Evolutionary conservation across 1,139 yeast species (phyloP).

Genomic region (Yamadazyma oceani): DNA sequence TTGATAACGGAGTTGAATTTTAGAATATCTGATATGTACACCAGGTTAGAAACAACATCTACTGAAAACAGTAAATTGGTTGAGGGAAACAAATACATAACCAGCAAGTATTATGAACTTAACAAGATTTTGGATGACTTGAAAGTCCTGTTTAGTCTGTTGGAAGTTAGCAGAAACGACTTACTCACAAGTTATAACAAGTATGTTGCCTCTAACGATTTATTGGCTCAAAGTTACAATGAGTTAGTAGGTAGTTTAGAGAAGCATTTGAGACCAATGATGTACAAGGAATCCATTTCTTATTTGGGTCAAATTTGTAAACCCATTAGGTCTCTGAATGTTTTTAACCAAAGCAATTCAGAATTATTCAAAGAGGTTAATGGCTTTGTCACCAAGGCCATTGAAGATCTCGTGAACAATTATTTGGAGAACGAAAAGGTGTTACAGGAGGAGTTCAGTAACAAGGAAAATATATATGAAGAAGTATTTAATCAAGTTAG

Average conservation of each 20-base stretch:
- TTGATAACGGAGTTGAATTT: not conserved
- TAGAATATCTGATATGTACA: not conserved
- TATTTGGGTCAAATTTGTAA: slow-evolving; percentile 16
- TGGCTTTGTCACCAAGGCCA: slow-evolving; percentile 18
- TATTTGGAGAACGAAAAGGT: slow-evolving; percentile 19
- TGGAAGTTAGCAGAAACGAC: not conserved
- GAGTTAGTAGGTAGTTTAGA: slow-evolving; percentile 8
- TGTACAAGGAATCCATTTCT: slow-evolving; percentile 21
- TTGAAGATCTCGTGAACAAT: slow-evolving; percentile 21
- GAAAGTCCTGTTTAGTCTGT: not conserved
- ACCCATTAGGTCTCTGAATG: slow-evolving; percentile 11
- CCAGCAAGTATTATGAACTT: not conserved
- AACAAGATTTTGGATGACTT: not conserved
- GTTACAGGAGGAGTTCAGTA: slow-evolving; percentile 19
- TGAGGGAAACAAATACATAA: not conserved
- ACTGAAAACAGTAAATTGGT: not conserved
- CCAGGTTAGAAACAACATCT: not conserved
- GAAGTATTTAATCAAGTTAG: slow-evolving; percentile 15
- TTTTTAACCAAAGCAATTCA: slow-evolving; percentile 13
- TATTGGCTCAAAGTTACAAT: slow-evolving; percentile 7
- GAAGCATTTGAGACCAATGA: slow-evolving; percentile 18
- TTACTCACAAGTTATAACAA: not conserved
- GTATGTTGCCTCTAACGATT: slow-evolving; percentile 7
- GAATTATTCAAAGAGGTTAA: slow-evolving; percentile 16
- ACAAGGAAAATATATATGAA: slow-evolving; percentile 13